Evolutionary conservation across 352 stramenopile genomes (phyloP).

Genomic region (Phytophthora ramorum): DNA sequence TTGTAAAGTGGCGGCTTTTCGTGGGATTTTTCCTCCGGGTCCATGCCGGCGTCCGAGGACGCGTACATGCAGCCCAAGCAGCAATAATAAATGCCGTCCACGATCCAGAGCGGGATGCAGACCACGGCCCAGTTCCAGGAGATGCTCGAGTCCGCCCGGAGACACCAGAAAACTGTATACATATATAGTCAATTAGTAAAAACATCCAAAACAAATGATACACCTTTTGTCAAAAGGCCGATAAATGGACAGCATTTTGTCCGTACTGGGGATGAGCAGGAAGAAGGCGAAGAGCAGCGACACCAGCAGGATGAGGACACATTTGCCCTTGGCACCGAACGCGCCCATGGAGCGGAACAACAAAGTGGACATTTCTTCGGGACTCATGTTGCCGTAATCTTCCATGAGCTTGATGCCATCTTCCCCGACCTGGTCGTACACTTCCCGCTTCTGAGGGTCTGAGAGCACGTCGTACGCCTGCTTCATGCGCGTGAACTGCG

Average conservation of each 20-base stretch:
- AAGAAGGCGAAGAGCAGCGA: conserved; percentile 87
- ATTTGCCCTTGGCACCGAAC: conserved; percentile 72
- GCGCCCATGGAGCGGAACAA: conserved; percentile 81
- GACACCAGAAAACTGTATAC: conserved; percentile 79
- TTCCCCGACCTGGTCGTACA: conserved; percentile 88
- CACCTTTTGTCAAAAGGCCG: conserved; percentile 3
- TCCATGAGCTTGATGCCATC: conserved; percentile 91
- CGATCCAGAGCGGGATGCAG: conserved; percentile 83
- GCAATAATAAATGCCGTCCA: conserved; percentile 80
- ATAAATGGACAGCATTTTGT: not conserved
- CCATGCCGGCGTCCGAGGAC: conserved; percentile 49
- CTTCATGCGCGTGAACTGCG: conserved; percentile 92
- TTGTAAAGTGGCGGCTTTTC: conserved; percentile 64
- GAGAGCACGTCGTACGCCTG: conserved; percentile 93
- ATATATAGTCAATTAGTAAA: conserved; percentile 21
- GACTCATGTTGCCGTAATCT: conserved; percentile 85
- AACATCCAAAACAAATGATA: conserved; percentile 8
- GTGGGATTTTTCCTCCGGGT: conserved; percentile 67
- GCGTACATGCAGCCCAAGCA: conserved; percentile 70
- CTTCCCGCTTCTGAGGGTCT: conserved; percentile 85
- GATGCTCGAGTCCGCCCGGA: conserved; percentile 77
- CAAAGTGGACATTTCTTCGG: conserved; percentile 72
- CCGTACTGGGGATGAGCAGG: conserved; percentile 84
- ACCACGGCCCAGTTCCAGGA: conserved; percentile 84
- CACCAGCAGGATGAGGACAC: conserved; percentile 72